Evolutionary conservation across 805 yeast genomes (phyloP), one percentile per base, ranked within the genome.

Genomic region (Suhomyces vadensis): DNA sequence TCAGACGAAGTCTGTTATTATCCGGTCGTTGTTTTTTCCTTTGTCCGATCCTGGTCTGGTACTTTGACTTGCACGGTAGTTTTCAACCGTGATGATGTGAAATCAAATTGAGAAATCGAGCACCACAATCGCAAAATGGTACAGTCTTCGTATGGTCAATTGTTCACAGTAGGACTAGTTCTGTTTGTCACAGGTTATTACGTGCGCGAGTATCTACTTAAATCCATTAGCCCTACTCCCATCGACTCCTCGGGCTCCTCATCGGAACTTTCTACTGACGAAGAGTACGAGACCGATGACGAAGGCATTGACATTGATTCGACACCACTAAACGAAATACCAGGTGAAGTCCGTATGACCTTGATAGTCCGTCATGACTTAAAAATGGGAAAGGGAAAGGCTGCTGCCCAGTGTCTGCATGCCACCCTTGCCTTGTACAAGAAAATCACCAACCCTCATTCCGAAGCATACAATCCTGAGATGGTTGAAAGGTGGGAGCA

Each of bases 391-490:
- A 89, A 88, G 65, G 99, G 99, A 17, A 94, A 94, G 61, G 84
- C 87, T 2, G 97, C 98, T 4, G 99, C 99, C 5, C 99, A 94
- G 61, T 92, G 98, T 64, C 84, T 90, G 29, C 99, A 94, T 69
- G 99, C 99, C n/a, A 95, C 98, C 0, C 74, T 94, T 25, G 91
- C 94, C 0, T 81, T 94, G 54, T 94, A 87, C 65, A 83, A 86
- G 56, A 67, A 81, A 49, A 84, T 85, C 68, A 70, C 78, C 29
- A 67, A 74, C 29, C 75, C 79, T 4, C 59, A 69, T 3, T 71
- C 79, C 1, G 75, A 73, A 5, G 76, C 78, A 5, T 77, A 79
- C 49, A 83, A 87, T 50, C 83, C 88, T 11, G 71, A 70, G 9
- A 64, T 85, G 72, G 74, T 90, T 8, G 64, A 69, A 9, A 73